Evolutionary conservation across 2,329 filamentous ascomycete genomes (phyloP).

Genomic region (Diplodia scrobiculata): DNA sequence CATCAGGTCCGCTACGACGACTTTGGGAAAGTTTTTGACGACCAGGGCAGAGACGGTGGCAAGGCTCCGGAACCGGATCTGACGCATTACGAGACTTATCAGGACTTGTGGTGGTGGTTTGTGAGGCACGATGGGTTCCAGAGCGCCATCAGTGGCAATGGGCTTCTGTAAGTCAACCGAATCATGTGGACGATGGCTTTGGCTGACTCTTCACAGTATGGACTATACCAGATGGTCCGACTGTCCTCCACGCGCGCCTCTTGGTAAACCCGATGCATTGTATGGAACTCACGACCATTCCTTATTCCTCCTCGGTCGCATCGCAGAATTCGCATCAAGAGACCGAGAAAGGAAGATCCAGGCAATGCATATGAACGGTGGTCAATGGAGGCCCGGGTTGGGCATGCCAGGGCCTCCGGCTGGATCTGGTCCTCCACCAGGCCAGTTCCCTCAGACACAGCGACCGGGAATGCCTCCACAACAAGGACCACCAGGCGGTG

Average conservation of each 20-base stretch:
- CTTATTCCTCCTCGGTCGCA: conserved; percentile 75
- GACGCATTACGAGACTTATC: conserved; percentile 75
- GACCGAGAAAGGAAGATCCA: conserved; percentile 78
- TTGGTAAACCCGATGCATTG: conserved; percentile 75
- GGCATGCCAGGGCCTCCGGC: conserved; percentile 50
- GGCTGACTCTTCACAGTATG: conserved; percentile 58
- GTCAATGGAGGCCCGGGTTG: conserved; percentile 58
- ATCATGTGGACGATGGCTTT: neutral
- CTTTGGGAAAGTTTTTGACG: conserved; percentile 54
- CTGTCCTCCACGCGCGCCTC: conserved; percentile 78
- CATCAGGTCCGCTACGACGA: conserved; percentile 61
- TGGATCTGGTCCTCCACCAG: conserved; percentile 25
- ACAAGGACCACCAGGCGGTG: conserved; percentile 9
- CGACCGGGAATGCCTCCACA: conserved; percentile 2
- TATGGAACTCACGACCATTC: conserved; percentile 90
- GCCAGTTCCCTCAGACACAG: neutral
- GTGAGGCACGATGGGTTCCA: conserved; percentile 92
- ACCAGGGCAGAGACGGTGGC: conserved; percentile 32
- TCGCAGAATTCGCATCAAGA: conserved; percentile 74
- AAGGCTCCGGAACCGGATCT: conserved; percentile 61
- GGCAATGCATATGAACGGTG: conserved; percentile 62
- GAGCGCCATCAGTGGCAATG: conserved; percentile 82
- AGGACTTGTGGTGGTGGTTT: conserved; percentile 95
- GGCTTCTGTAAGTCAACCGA: conserved; percentile 69
- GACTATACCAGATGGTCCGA: conserved; percentile 80